Evolutionary conservation across 1,139 yeast species (phyloP), one percentile per base, ranked within the genome.

Genomic region (Diutina sp.): DNA sequence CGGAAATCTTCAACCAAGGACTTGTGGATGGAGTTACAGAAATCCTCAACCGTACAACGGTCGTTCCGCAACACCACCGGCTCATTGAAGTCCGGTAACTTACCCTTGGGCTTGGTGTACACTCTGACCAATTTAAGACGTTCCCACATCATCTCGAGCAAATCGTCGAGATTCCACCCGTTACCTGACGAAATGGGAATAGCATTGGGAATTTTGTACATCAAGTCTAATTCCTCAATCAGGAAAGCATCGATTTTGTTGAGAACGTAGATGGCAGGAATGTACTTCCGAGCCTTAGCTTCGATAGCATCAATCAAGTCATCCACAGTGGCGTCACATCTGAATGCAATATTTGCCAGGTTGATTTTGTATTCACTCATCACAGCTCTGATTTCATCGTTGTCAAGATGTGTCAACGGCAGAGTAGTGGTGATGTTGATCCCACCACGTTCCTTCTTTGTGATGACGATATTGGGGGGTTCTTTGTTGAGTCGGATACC

Each of bases 291-390:
- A 64, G 88, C 84, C 58, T 87, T 85, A 4, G 87, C 90, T 72
- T 93, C 98, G 58, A 93, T 80, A n/a, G 91, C 88, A 69, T 91
- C 98, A 64, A 91, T 90, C 64, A 91, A 76, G 66, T 91, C 98
- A 68, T 91, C 99, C 45, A 95, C 96, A 0, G 97, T 89, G 25
- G 99, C 99, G 70, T 93, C 99, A 69, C 98, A 91, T 66, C 99
- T 79, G 73, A 93, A 87, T 0, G 97, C 95, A 61, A 93, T 87
- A 67, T 93, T 97, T n/a, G 99, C 98, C 54, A 96, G 88, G 68
- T 91, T 89, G 64, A 95, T 88, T 69, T 91, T 83, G 73, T 93
- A 93, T 73, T 93, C 99, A 57, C 85, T 78, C 93, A 93, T 88
- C 57, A 93, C 99, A 1, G 99, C 99, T 66, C 88, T 82, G 64